Evolutionary conservation across 2,329 filamentous ascomycete genomes (phyloP).

Genomic region (Diaporthe citriasiana): DNA sequence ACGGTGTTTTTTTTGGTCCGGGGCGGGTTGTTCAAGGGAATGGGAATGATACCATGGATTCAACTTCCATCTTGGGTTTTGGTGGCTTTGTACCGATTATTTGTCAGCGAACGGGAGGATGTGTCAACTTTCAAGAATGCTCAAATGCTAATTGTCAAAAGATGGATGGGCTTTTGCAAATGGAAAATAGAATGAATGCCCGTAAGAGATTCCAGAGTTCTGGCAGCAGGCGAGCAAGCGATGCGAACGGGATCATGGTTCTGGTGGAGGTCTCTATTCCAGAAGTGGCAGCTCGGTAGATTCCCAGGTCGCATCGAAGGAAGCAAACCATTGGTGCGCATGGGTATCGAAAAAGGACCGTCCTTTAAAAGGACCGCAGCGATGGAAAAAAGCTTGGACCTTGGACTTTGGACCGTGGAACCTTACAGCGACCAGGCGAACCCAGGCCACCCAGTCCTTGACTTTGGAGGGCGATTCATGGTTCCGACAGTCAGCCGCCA

Average conservation of each 20-base stretch:
- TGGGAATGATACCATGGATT: conserved; percentile 40
- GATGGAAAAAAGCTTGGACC: background rate
- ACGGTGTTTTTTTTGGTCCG: conserved; percentile 14
- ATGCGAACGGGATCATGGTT: background rate
- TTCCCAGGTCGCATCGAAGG: conserved; percentile 8
- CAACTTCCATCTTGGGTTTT: conserved; percentile 42
- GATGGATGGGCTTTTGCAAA: background rate
- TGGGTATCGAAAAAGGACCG: background rate
- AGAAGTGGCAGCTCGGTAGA: conserved; percentile 25
- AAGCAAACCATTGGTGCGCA: conserved; percentile 29
- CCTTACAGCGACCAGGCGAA: too few species aligned
- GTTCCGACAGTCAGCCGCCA: conserved; percentile 21
- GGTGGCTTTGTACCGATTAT: background rate
- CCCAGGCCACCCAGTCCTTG: background rate
- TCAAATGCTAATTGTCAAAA: conserved; percentile 5
- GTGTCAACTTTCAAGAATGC: background rate
- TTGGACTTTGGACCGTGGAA: background rate
- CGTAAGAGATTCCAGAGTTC: background rate
- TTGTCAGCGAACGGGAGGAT: background rate
- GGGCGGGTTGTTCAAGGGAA: conserved; percentile 7
- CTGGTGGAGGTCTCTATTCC: conserved; percentile 28
- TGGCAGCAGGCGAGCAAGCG: background rate
- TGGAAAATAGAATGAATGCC: background rate
- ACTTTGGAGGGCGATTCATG: background rate
- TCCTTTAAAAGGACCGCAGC: conserved; percentile 25